These are phyloP conservation scores for Coniochaeta sp. DNA, from an alignment of 2,329 filamentous ascomycete genomes.

Conservation along the genomic window DNA sequence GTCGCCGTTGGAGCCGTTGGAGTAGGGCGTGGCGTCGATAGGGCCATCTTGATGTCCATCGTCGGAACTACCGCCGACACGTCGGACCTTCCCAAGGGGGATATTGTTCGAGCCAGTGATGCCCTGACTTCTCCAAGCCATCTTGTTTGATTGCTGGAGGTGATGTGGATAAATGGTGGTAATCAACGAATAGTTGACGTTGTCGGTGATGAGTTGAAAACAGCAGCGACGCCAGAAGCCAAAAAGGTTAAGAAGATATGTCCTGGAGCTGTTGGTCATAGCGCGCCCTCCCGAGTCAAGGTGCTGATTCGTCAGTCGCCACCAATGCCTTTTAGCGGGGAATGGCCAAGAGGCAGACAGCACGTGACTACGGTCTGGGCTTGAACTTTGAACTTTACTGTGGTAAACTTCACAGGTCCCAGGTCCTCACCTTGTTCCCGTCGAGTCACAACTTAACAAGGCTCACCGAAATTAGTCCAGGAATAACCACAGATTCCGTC, in stretches of 20 bases:
- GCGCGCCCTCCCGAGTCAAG: background rate
- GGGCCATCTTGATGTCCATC: slow-evolving; percentile 15
- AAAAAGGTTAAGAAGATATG: background rate
- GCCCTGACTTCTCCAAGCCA: slow-evolving; percentile 68
- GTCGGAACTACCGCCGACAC: slow-evolving; percentile 58
- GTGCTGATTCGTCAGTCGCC: background rate
- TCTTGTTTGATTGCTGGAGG: slow-evolving; percentile 25
- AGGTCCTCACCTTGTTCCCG: too few species aligned
- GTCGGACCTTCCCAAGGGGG: slow-evolving; percentile 76
- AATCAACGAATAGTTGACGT: background rate
- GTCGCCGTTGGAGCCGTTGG: slow-evolving; percentile 34
- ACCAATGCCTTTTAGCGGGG: too few species aligned
- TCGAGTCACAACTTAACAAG: too few species aligned
- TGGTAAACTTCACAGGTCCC: too few species aligned
- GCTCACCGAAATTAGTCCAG: too few species aligned
- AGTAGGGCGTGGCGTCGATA: slow-evolving; percentile 3
- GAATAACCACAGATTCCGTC: too few species aligned
- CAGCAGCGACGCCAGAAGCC: background rate
- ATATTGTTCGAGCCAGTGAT: slow-evolving; percentile 99
- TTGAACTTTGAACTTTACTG: too few species aligned
- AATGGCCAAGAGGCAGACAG: too few species aligned
- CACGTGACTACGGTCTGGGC: too few species aligned
- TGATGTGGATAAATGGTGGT: background rate
- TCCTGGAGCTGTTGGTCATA: background rate
- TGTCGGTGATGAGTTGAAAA: background rate